Conservation (phyloP, 192 early-diverging fungal species). For the Chytriomyces hyalinus region DNA sequence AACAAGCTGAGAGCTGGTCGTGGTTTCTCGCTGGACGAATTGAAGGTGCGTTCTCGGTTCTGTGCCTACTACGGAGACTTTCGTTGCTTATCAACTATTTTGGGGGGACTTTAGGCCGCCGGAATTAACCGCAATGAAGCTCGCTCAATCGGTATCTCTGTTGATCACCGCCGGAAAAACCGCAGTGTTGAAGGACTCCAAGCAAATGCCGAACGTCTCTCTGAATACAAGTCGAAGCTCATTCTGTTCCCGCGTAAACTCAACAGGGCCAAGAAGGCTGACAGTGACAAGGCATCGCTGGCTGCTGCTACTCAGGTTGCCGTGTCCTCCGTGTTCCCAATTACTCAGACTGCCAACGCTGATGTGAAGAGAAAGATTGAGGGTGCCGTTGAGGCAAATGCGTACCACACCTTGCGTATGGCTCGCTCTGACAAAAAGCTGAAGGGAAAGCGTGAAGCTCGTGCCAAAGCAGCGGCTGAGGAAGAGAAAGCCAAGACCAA, state of each 20-base stretch:
- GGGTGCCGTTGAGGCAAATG: conserved; percentile 48
- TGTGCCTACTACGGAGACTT: neutral
- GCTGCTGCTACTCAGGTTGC: conserved; percentile 67
- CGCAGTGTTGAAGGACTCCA: conserved; percentile 90
- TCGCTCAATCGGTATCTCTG: conserved; percentile 90
- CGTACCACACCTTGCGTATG: conserved; percentile 78
- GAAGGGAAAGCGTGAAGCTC: conserved; percentile 78
- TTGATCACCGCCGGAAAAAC: conserved; percentile 97
- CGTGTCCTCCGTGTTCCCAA: conserved; percentile 66
- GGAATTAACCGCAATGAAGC: conserved; percentile 93
- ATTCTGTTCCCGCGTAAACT: conserved; percentile 96
- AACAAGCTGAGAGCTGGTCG: conserved; percentile 93
- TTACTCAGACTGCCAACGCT: conserved; percentile 59
- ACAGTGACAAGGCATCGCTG: conserved; percentile 56
- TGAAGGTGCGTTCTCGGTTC: conserved; percentile 71
- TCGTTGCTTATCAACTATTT: conserved; percentile 4
- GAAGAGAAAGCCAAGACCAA: conserved; percentile 82
- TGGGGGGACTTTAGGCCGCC: conserved; percentile 66
- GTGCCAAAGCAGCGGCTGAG: conserved; percentile 79
- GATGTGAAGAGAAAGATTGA: conserved; percentile 47
- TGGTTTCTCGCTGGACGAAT: conserved; percentile 98
- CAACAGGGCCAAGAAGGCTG: conserved; percentile 85
- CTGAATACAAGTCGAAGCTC: conserved; percentile 92
- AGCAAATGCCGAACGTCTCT: conserved; percentile 90
- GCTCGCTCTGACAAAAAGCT: conserved; percentile 75